phyloP scores from a whole-genome alignment of 2,329 filamentous ascomycete species.

The Davidsoniella neocaledoniae region DNA sequence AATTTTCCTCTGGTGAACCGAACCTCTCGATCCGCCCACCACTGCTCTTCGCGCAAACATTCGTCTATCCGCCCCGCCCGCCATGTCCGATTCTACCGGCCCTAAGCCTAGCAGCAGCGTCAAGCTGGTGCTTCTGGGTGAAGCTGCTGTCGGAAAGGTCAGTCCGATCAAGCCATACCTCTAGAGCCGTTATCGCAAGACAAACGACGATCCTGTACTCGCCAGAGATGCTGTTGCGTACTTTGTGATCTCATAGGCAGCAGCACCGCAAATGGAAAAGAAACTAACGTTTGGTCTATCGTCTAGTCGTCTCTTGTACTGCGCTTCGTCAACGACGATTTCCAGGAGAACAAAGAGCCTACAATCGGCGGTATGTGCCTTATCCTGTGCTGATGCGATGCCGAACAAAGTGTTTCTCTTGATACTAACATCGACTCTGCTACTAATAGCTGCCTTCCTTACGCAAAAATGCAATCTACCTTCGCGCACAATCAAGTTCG shows the following conservation, averaged over 20 bases:
- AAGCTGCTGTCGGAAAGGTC: conserved; percentile 97
- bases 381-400: neutral
- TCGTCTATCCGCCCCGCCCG: conserved; percentile 2
- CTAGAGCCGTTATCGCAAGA: neutral
- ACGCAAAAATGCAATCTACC: conserved; percentile 98
- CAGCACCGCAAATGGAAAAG: too few relatives aligned
- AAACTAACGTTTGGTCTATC: neutral
- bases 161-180: neutral
- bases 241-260: neutral
- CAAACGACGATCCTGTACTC: neutral
- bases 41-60: conserved; percentile 7
- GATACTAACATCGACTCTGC: neutral
- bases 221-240: neutral
- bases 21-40: conserved; percentile 6
- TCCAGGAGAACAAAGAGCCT: conserved; percentile 98
- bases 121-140: conserved; percentile 93
- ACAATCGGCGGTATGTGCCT: conserved; percentile 74
- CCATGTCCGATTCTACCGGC: conserved; percentile 36
- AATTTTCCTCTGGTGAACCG: too few relatives aligned
- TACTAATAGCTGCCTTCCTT: conserved; percentile 65
- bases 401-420: neutral
- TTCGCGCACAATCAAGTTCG: conserved; percentile 78
- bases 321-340: conserved; percentile 98
- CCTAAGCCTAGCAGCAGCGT: conserved; percentile 98
- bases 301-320: conserved; percentile 82